Percentiles rank a stretch among this genome's conserved stretches.
phyloP scores from a whole-genome alignment of 768 basidiomycete species.

The Sistotremastrum niveocremeum region DNA sequence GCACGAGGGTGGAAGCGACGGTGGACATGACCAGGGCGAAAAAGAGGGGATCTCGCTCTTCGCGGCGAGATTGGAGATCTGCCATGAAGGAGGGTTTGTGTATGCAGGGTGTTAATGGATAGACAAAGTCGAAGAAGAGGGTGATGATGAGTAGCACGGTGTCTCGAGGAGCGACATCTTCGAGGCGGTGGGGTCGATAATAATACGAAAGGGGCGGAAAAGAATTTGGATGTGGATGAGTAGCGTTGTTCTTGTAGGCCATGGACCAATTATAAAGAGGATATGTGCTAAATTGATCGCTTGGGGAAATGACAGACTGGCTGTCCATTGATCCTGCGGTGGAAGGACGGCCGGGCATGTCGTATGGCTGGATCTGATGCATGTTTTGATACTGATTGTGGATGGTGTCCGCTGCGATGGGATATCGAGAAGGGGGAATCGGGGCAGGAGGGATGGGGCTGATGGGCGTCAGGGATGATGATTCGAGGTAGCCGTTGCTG shows the following conservation, averaged over 20 bases:
- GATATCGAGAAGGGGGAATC: constrained; percentile 54
- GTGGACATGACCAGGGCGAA: constrained; percentile 85
- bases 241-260: constrained; percentile 45
- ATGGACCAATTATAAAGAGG: constrained; percentile 53
- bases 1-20: constrained; percentile 75
- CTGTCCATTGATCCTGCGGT: constrained; percentile 27
- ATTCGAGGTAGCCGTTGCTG: constrained; percentile 37
- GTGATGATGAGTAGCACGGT: constrained; percentile 72
- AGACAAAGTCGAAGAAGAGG: constrained; percentile 89
- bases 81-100: constrained; percentile 89
- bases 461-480: constrained; percentile 24
- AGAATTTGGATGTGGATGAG: constrained; percentile 24
- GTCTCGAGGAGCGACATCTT: constrained; percentile 71
- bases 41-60: constrained; percentile 83
- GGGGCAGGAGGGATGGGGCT: constrained; percentile 27
- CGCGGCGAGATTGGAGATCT: constrained; percentile 66
- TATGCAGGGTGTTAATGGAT: constrained; percentile 80
- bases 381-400: constrained; percentile 40
- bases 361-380: constrained; percentile 14
- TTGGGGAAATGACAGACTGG: constrained; percentile 18
- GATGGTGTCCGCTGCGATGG: constrained; percentile 56
- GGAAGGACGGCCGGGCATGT: constrained; percentile 27
- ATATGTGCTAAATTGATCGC: constrained; percentile 49
- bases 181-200: constrained; percentile 62
- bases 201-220: constrained; percentile 55